A percentile compares a stretch with the other conserved stretches of the same genome.
Evolutionary conservation across 768 basidiomycete genomes (phyloP).

Genomic region (Hirschioporus abietinus): DNA sequence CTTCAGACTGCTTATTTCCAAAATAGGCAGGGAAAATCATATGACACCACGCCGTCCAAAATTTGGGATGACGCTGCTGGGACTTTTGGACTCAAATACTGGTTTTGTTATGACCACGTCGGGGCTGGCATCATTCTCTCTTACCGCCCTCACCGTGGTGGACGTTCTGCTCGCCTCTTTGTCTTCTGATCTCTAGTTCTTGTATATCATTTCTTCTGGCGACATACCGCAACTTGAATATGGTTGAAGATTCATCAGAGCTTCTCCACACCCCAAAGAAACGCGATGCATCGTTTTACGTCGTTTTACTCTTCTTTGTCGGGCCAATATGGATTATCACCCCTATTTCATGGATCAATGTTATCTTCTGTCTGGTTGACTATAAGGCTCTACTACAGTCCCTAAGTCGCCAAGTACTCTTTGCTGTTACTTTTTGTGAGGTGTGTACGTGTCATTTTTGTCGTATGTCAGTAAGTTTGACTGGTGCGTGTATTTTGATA

Average conservation of each 20-base stretch:
- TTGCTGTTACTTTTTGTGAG: slow-evolving; percentile 54
- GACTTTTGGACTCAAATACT: neutral
- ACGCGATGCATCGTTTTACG: slow-evolving; percentile 49
- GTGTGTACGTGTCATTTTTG: slow-evolving; percentile 28
- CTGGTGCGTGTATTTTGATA: slow-evolving; percentile 21
- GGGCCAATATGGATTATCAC: slow-evolving; percentile 59
- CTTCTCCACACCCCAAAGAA: slow-evolving; percentile 31
- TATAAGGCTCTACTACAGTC: slow-evolving; percentile 38
- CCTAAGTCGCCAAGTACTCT: slow-evolving; percentile 33
- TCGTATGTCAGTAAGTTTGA: neutral
- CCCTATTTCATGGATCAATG: slow-evolving; percentile 63
- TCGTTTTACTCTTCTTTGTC: slow-evolving; percentile 51
- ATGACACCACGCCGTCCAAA: neutral
- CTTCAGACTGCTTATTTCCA: neutral
- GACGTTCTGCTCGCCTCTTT: neutral
- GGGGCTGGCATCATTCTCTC: neutral
- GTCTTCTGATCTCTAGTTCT: neutral
- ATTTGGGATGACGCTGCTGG: neutral
- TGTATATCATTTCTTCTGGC: neutral
- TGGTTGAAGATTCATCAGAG: slow-evolving; percentile 31
- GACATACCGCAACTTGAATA: slow-evolving; percentile 9
- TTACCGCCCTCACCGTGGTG: neutral
- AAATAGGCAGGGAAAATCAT: neutral
- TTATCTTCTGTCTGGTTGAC: slow-evolving; percentile 37
- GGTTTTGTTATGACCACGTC: neutral